Evolutionary conservation across 2,329 filamentous ascomycete genomes (phyloP).

Genomic region (Fusarium decemcellulare): DNA sequence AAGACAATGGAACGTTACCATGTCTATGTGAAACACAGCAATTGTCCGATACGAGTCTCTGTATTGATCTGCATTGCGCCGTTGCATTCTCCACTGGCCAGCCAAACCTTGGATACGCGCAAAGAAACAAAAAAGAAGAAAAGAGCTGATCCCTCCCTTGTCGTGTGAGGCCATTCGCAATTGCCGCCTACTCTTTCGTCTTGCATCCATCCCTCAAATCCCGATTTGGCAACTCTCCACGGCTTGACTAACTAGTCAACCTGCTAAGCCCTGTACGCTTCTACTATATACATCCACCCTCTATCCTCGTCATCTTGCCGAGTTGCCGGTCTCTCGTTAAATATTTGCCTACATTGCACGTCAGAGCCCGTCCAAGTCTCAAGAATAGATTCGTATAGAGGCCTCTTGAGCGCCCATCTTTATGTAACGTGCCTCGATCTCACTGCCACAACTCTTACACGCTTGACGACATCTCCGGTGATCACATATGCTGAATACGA

Average conservation of each 20-base stretch:
- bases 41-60: background rate
- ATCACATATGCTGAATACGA: constrained; percentile 1
- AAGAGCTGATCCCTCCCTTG: too few relatives aligned
- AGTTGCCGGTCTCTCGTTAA: background rate
- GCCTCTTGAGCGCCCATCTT: background rate
- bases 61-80: background rate
- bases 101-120: background rate
- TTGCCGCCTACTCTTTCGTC: background rate
- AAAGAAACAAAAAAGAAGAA: background rate
- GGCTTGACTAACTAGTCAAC: background rate
- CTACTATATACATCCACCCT: background rate
- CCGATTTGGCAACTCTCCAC: too few relatives aligned
- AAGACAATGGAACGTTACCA: too few relatives aligned
- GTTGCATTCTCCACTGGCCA: background rate
- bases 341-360: background rate
- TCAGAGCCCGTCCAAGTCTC: background rate
- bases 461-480: background rate
- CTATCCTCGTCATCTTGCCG: background rate
- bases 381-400: background rate
- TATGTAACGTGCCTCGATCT: background rate
- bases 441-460: background rate
- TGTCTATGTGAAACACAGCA: too few relatives aligned
- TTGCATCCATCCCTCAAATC: too few relatives aligned
- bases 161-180: background rate
- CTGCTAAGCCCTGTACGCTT: background rate